phyloP scores from a whole-genome alignment of 2,329 filamentous ascomycete genomes.

The Fusarium goolgardi region DNA sequence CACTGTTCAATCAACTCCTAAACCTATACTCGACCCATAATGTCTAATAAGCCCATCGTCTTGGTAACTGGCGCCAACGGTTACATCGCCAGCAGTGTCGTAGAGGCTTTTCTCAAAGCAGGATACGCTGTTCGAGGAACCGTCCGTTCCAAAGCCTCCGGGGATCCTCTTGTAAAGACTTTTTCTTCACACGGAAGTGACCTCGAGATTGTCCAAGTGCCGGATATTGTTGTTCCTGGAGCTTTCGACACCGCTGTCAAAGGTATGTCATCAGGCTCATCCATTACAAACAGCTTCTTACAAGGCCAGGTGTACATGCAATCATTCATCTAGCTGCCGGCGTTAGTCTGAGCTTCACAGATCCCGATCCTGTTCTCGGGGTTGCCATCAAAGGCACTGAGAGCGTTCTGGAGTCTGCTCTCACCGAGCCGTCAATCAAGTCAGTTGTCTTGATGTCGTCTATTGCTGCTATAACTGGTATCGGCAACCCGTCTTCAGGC shows the following conservation, averaged over 20 bases:
- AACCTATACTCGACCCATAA: slow-evolving; percentile 13
- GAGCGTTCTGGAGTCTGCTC: slow-evolving; percentile 39
- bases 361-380: slow-evolving; percentile 39
- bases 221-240: slow-evolving; percentile 50
- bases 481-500: slow-evolving; percentile 11
- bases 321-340: slow-evolving; percentile 41
- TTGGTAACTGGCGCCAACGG: slow-evolving; percentile 56
- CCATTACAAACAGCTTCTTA: background rate
- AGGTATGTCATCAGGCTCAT: slow-evolving; percentile 24
- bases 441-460: slow-evolving; percentile 45
- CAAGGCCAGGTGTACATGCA: slow-evolving; percentile 33
- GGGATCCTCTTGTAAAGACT: slow-evolving; percentile 30
- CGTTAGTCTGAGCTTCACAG: slow-evolving; percentile 38
- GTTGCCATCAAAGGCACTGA: slow-evolving; percentile 37
- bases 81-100: slow-evolving; percentile 54
- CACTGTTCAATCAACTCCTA: background rate
- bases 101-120: slow-evolving; percentile 51
- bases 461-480: slow-evolving; percentile 29
- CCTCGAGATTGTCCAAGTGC: slow-evolving; percentile 47
- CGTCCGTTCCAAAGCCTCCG: slow-evolving; percentile 49
- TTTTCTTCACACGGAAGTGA: slow-evolving; percentile 39
- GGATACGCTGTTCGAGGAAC: slow-evolving; percentile 56
- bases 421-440: slow-evolving; percentile 38
- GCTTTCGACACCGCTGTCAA: slow-evolving; percentile 54
- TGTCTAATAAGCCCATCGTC: slow-evolving; percentile 44